phyloP scores from a whole-genome alignment of 2,329 filamentous ascomycete species.

The Cladorrhinum sp. region DNA sequence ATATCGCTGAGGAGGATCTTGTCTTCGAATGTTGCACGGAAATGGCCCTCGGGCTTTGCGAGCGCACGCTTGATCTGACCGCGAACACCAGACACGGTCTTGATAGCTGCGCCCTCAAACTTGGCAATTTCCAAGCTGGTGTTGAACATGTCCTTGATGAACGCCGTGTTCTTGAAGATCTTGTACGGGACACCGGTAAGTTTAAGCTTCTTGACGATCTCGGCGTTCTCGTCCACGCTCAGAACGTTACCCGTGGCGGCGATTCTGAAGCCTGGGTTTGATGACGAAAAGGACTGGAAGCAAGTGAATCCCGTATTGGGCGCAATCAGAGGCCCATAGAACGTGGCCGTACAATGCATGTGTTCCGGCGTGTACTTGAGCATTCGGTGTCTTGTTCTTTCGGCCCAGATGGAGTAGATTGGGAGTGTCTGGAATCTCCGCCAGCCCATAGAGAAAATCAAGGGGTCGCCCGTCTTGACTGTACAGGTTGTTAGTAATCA shows the following conservation, averaged over 20 bases:
- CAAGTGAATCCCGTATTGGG: slow-evolving; percentile 95
- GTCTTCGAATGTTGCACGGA: slow-evolving; percentile 97
- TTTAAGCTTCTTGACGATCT: slow-evolving; percentile 99
- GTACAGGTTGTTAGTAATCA: slow-evolving; percentile 6
- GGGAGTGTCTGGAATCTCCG: slow-evolving; percentile 88
- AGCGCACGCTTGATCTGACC: slow-evolving; percentile 97
- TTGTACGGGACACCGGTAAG: slow-evolving; percentile 91
- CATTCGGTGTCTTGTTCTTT: slow-evolving; percentile 91
- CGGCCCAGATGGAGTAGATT: slow-evolving; percentile 93
- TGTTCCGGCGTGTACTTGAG: slow-evolving; percentile 98
- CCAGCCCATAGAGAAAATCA: slow-evolving; percentile 97
- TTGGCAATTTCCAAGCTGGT: slow-evolving; percentile 92
- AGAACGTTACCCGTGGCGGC: slow-evolving; percentile 91
- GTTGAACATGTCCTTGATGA: slow-evolving; percentile 98
- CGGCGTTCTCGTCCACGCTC: slow-evolving; percentile 89
- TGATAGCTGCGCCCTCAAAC: slow-evolving; percentile 93
- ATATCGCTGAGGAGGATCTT: slow-evolving; percentile 97
- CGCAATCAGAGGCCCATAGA: slow-evolving; percentile 91
- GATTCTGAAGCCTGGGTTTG: slow-evolving; percentile 86
- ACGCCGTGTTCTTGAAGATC: slow-evolving; percentile 98
- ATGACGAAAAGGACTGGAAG: slow-evolving; percentile 82
- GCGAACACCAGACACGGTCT: slow-evolving; percentile 90
- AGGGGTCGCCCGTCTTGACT: slow-evolving; percentile 93
- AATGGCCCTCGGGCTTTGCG: slow-evolving; percentile 89
- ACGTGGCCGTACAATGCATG: slow-evolving; percentile 97